Conservation (phyloP, 73 alveolate genomes). For the Durusdinium trenchii region DNA sequence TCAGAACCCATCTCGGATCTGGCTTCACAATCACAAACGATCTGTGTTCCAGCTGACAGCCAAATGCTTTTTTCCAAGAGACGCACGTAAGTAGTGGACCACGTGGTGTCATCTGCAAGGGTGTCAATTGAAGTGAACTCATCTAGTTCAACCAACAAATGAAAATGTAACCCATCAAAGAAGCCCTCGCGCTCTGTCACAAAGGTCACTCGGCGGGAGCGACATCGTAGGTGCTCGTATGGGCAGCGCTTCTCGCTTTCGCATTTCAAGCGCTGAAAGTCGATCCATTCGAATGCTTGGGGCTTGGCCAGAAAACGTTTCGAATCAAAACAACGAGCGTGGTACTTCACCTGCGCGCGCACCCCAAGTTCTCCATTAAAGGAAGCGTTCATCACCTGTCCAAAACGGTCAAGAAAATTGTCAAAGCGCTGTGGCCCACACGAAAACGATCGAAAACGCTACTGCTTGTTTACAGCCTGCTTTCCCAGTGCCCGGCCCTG, state of each 20-base stretch:
- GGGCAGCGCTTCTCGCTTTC: background rate
- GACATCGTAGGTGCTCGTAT: too few species aligned
- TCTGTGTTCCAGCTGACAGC: conserved; percentile 48
- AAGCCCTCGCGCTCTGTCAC: conserved; percentile 27
- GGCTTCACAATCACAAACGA: conserved; percentile 56
- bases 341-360: conserved; percentile 23
- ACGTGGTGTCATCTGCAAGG: conserved; percentile 17
- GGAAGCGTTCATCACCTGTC: background rate
- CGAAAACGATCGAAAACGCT: too few species aligned
- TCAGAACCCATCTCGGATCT: background rate
- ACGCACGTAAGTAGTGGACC: conserved; percentile 76
- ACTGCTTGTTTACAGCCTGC: too few species aligned
- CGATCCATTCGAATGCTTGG: conserved; percentile 35
- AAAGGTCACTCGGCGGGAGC: conserved; percentile 30
- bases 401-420: too few species aligned
- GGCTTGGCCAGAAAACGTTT: conserved; percentile 27
- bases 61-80: conserved; percentile 30
- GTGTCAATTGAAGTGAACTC: conserved; percentile 53
- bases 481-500: background rate
- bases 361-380: conserved; percentile 41
- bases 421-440: too few species aligned
- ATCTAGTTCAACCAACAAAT: conserved; percentile 36
- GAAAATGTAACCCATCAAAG: conserved; percentile 73
- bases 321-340: conserved; percentile 42
- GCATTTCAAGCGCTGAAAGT: background rate